Conservation (phyloP, 495 filamentous ascomycete species). For the Tuber brumale region DNA sequence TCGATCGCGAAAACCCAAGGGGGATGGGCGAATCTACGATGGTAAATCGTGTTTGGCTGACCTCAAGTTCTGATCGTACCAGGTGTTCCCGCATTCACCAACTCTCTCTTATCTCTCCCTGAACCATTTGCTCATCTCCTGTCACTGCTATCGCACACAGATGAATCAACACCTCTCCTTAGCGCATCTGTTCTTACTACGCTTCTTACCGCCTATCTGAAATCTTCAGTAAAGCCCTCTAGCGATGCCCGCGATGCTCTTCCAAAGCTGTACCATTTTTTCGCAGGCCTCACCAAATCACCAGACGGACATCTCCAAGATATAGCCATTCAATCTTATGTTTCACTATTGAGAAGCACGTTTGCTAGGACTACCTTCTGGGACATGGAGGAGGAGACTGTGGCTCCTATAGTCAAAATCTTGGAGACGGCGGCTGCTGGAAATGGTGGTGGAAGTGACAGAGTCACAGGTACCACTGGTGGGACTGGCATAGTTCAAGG, state of each 20-base stretch:
- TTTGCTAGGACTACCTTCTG: slow-evolving; percentile 79
- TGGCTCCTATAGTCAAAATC: slow-evolving; percentile 74
- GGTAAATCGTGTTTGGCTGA: slow-evolving; percentile 27
- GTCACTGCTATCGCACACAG: slow-evolving; percentile 67
- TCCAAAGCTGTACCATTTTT: slow-evolving; percentile 77
- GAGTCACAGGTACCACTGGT: slow-evolving; percentile 55
- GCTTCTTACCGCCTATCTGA: slow-evolving; percentile 66
- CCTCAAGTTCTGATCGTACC: slow-evolving; percentile 8
- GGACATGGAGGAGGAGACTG: slow-evolving; percentile 73
- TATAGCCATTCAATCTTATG: slow-evolving; percentile 88
- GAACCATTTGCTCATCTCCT: slow-evolving; percentile 80
- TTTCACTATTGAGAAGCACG: slow-evolving; percentile 69
- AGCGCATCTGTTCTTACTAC: slow-evolving; percentile 79
- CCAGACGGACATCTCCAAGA: slow-evolving; percentile 86
- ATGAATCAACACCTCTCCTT: slow-evolving; percentile 82
- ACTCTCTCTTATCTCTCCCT: slow-evolving; percentile 71
- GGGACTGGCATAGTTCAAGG: slow-evolving; percentile 60
- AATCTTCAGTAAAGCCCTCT: slow-evolving; percentile 51
- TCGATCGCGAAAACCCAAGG: background rate
- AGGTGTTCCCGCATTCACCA: slow-evolving; percentile 73
- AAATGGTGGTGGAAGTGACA: slow-evolving; percentile 53
- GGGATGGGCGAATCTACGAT: background rate
- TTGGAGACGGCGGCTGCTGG: slow-evolving; percentile 70
- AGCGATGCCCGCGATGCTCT: slow-evolving; percentile 62
- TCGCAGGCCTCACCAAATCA: slow-evolving; percentile 72